Conservation (phyloP, 768 basidiomycete species). For the Tubosaeta sp. region DNA sequence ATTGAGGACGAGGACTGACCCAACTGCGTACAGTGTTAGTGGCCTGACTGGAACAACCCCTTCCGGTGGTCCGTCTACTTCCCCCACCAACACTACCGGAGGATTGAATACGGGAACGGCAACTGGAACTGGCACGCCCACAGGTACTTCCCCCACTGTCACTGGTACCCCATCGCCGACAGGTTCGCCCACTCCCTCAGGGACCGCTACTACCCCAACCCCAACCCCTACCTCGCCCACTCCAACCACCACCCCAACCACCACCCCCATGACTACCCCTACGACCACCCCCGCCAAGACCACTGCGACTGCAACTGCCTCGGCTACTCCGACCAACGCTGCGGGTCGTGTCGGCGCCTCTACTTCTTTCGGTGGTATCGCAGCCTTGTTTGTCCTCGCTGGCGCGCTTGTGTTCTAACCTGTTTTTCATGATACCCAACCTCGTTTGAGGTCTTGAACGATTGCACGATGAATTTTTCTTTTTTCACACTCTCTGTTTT, state of each 20-base stretch:
- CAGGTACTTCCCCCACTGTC: conserved; percentile 15
- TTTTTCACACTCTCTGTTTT: background rate
- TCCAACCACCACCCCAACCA: conserved; percentile 18
- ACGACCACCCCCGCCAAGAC: conserved; percentile 31
- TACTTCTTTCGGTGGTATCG: conserved; percentile 16
- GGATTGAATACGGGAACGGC: too few species aligned
- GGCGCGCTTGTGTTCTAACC: conserved; percentile 19
- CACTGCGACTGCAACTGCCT: conserved; percentile 4
- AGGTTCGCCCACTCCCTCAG: conserved; percentile 2
- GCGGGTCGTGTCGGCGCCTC: conserved; percentile 21
- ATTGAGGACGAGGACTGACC: background rate
- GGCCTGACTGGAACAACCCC: conserved; percentile 53
- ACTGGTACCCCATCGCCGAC: conserved; percentile 6
- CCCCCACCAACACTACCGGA: conserved; percentile 6
- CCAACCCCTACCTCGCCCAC: conserved; percentile 28
- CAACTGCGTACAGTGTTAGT: conserved; percentile 37
- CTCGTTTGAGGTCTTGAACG: conserved; percentile 8
- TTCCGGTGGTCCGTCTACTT: conserved; percentile 20
- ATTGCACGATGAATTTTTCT: background rate
- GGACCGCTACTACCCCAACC: conserved; percentile 28
- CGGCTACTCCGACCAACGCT: conserved; percentile 17
- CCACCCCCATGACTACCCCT: background rate
- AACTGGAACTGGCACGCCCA: background rate
- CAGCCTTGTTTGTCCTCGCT: conserved; percentile 19
- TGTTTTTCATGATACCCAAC: conserved; percentile 1